phyloP scores from a whole-genome alignment of 192 early-diverging fungal species.

The Blastocladiella britannica region DNA sequence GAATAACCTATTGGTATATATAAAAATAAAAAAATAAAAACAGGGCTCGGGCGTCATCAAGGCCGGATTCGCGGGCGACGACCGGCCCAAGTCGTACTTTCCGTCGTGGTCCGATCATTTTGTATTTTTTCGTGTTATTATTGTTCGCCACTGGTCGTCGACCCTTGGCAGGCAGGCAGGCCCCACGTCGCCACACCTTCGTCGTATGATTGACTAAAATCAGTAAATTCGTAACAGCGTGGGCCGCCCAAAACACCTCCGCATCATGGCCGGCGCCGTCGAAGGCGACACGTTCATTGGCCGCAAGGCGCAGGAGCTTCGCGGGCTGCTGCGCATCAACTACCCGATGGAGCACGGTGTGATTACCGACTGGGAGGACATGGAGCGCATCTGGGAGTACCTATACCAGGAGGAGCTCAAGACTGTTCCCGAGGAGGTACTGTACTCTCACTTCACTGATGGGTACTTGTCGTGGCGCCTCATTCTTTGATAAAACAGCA shows the following conservation, averaged over 20 bases:
- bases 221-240: constrained; percentile 26
- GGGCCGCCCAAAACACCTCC: constrained; percentile 85
- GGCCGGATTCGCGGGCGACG: constrained; percentile 95
- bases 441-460: constrained; percentile 2
- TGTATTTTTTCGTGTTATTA: not conserved
- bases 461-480: constrained; percentile 3
- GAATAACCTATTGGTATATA: too few species aligned
- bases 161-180: too few species aligned
- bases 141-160: constrained; percentile 1
- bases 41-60: constrained; percentile 98
- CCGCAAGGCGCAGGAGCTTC: constrained; percentile 79
- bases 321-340: constrained; percentile 79
- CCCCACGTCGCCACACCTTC: too few species aligned
- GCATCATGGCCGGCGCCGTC: constrained; percentile 93
- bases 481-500: constrained; percentile 33
- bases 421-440: constrained; percentile 79
- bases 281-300: constrained; percentile 95
- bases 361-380: constrained; percentile 94
- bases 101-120: constrained; percentile 63
- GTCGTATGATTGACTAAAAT: not conserved
- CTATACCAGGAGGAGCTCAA: constrained; percentile 94
- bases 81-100: constrained; percentile 89
- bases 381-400: constrained; percentile 96
- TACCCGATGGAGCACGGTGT: constrained; percentile 97
- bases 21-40: too few species aligned